Evolutionary conservation across 106 monocot species (phyloP), one percentile per base, ranked within the genome.

Genomic region (Dioscorea alata): DNA sequence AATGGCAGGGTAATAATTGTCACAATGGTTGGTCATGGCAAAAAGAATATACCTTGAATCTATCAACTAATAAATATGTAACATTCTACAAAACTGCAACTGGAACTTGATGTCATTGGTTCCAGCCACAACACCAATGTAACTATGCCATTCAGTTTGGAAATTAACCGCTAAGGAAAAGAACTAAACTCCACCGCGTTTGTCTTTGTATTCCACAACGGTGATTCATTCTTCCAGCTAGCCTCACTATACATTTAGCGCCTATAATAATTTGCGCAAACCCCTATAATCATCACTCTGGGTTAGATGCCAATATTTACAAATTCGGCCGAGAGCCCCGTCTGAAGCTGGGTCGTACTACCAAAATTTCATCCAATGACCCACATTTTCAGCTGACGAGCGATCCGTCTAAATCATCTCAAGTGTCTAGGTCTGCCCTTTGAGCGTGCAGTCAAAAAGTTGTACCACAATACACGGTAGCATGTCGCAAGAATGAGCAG

Each of bases 51-150:
- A 54, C 2, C 4, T 8, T 16, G 4, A 54, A 54, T 54, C 54
- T 19, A 2, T 54, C 54, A 54, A 54, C 19, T 8, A 18, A 5
- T 54, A 18, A 54, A 54, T 3, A 42, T 19, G 54, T 54, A 16
- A 54, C 15, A 14, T 54, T 54, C 54, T 54, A 73, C 73, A 73
- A 73, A 73, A 73, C 65, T 51, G 73, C 57, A 48, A 48, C 73
- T 65, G 57, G 57, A 66, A 65, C 48, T 73, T 16, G 3, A n/a
- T 1, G 4, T 12, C 21, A 59, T 31, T 14, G 13, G 6, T 31
- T 73, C 53, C 64, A 64, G 64, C 53, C 16, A 33, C 73, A 73
- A 21, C 22, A 53, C 63, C 49, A 17, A 33, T 65, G 6, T 42
- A 5, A 6, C 42, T 42, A 42, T 42, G 42, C 6, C 42, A 42